These are phyloP conservation scores for Calocybe gambosa DNA, from an alignment of 1,284 basidiomycete genomes.

Conservation along the genomic window DNA sequence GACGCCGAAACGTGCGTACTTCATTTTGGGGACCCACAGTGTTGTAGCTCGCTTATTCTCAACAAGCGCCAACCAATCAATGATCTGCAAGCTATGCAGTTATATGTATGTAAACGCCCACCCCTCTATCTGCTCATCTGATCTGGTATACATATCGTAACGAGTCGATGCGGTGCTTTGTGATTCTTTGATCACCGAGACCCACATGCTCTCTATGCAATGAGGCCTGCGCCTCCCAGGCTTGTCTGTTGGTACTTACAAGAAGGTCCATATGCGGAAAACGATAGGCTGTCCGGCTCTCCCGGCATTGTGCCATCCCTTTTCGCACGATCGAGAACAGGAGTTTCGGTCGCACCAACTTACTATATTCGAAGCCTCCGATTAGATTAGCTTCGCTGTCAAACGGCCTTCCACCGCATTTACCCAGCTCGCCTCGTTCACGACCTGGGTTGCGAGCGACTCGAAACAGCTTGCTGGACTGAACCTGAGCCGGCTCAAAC, in stretches of 20 bases:
- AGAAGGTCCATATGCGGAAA: neutral
- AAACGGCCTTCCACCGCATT: neutral
- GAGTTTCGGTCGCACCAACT: neutral
- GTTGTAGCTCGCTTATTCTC: neutral
- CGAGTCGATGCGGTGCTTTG: neutral
- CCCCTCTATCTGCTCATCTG: neutral
- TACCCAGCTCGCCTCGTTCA: neutral
- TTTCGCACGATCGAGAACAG: neutral
- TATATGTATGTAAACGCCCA: neutral
- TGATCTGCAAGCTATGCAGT: neutral
- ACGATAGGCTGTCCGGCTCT: neutral
- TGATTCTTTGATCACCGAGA: neutral
- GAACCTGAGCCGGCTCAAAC: neutral
- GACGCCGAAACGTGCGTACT: neutral
- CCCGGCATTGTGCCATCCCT: neutral
- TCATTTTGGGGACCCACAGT: neutral
- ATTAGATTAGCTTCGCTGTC: neutral
- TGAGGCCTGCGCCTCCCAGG: neutral
- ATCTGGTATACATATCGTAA: neutral
- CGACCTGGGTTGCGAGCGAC: neutral
- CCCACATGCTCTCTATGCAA: neutral
- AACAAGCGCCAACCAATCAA: neutral
- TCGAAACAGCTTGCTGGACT: neutral
- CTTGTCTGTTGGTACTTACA: neutral
- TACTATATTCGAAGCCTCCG: neutral